Conservation (phyloP, 1,139 yeast species). For the Arxiozyma slooffiae region DNA sequence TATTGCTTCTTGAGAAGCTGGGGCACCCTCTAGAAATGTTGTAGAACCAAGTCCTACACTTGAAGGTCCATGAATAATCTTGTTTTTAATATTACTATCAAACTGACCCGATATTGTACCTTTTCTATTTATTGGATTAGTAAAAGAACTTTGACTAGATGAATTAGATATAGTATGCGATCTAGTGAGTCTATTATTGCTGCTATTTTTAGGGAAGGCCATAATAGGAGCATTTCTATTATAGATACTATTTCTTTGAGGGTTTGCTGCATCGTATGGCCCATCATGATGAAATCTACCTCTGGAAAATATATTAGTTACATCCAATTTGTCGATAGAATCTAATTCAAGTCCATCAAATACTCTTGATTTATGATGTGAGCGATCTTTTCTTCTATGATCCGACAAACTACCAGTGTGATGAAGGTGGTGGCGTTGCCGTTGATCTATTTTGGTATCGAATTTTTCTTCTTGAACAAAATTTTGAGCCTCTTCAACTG, state of each 20-base stretch:
- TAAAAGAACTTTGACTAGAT: conserved; percentile 35
- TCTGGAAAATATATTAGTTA: conserved; percentile 75
- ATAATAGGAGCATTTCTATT: conserved; percentile 75
- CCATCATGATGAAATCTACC: conserved; percentile 96
- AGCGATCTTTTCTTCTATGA: conserved; percentile 29
- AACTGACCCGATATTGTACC: conserved; percentile 28
- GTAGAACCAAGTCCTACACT: conserved; percentile 86
- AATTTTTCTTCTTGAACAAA: not conserved
- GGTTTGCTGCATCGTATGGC: conserved; percentile 96
- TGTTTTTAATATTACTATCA: conserved; percentile 54
- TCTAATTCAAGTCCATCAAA: conserved; percentile 39
- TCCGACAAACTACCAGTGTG: conserved; percentile 6
- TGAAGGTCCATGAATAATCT: conserved; percentile 70
- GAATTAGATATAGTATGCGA: conserved; percentile 7
- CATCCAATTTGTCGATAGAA: conserved; percentile 88
- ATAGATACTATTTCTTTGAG: conserved; percentile 72
- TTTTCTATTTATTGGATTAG: not conserved
- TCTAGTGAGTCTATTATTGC: conserved; percentile 65
- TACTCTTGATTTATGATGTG: conserved; percentile 36
- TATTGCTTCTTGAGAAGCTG: conserved; percentile 47
- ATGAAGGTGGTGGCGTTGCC: conserved; percentile 7
- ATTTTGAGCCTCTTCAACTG: not conserved
- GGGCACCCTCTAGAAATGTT: conserved; percentile 92
- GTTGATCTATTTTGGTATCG: not conserved
- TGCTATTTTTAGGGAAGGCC: conserved; percentile 92